Conservation (phyloP, 2,329 filamentous ascomycete genomes). For the Pseudocercospora eumusae region DNA sequence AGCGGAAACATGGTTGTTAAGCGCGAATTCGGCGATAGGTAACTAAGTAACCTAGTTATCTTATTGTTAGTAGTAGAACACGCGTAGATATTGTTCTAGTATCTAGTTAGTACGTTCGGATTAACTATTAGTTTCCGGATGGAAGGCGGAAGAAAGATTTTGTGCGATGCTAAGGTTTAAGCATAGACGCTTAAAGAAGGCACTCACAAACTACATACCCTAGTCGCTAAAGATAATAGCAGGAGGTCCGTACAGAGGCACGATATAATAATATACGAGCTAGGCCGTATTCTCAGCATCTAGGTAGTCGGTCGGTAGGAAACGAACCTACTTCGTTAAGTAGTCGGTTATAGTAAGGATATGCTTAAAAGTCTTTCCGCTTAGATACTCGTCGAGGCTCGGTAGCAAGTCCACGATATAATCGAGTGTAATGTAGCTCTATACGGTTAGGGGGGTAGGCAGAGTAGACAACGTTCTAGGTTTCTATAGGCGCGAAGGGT, state of each 20-base stretch:
- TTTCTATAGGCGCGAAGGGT: not conserved
- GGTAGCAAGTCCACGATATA: too few relatives aligned
- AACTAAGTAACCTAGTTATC: not conserved
- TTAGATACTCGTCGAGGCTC: too few relatives aligned
- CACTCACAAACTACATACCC: not conserved
- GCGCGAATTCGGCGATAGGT: not conserved
- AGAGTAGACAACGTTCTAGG: not conserved
- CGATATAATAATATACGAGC: not conserved
- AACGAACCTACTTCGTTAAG: not conserved
- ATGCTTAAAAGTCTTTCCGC: too few relatives aligned
- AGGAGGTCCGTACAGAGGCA: not conserved
- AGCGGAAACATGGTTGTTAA: constrained; percentile 5
- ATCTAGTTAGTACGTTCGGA: not conserved
- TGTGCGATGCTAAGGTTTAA: not conserved
- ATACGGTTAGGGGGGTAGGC: not conserved
- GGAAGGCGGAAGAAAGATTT: not conserved
- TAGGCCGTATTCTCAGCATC: not conserved
- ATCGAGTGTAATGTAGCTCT: not conserved
- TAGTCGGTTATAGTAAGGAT: too few relatives aligned
- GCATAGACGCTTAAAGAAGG: not conserved
- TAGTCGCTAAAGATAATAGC: not conserved
- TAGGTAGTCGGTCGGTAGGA: not conserved
- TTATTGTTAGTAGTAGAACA: constrained; percentile 4
- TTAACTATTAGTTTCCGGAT: not conserved
- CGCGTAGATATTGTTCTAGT: not conserved